These are phyloP conservation scores for Aspergillus conjunctus DNA, from an alignment of 495 filamentous ascomycete species.

Conservation along the genomic window DNA sequence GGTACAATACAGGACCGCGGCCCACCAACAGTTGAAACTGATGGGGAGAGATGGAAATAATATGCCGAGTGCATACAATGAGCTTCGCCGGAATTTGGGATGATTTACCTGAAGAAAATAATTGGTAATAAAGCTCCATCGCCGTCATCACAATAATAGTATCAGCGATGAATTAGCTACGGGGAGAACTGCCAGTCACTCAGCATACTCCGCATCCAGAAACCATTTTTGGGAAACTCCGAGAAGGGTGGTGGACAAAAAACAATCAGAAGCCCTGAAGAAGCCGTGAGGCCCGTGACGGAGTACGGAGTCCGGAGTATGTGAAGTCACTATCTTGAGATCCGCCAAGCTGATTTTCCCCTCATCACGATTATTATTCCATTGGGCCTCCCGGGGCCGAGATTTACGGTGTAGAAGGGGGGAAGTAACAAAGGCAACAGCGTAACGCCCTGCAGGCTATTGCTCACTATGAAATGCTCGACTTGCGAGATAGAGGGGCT, in stretches of 20 bases:
- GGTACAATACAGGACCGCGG: constrained; percentile 15
- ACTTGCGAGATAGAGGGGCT: neutral
- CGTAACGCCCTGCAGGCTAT: neutral
- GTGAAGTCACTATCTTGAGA: neutral
- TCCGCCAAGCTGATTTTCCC: neutral
- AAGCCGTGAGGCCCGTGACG: neutral
- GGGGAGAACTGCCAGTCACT: neutral
- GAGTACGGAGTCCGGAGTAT: constrained; percentile 22
- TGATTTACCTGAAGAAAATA: neutral
- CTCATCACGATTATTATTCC: neutral
- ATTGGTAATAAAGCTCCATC: neutral
- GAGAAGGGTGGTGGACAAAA: constrained; percentile 3
- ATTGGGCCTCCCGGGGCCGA: neutral
- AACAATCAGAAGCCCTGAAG: neutral
- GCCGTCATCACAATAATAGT: no score
- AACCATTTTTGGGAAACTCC: constrained; percentile 1
- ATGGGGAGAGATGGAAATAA: constrained; percentile 6
- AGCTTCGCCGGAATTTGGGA: neutral
- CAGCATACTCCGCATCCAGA: neutral
- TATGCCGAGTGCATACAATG: constrained; percentile 10
- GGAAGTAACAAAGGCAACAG: neutral
- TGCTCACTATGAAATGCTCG: neutral
- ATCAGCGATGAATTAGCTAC: neutral
- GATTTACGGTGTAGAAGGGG: neutral
- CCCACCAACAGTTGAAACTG: constrained; percentile 19